Percentiles rank a stretch among this genome's conserved stretches.
Evolutionary conservation across 2,329 filamentous ascomycete genomes (phyloP).

Genomic region (Calonectria fujianensis): DNA sequence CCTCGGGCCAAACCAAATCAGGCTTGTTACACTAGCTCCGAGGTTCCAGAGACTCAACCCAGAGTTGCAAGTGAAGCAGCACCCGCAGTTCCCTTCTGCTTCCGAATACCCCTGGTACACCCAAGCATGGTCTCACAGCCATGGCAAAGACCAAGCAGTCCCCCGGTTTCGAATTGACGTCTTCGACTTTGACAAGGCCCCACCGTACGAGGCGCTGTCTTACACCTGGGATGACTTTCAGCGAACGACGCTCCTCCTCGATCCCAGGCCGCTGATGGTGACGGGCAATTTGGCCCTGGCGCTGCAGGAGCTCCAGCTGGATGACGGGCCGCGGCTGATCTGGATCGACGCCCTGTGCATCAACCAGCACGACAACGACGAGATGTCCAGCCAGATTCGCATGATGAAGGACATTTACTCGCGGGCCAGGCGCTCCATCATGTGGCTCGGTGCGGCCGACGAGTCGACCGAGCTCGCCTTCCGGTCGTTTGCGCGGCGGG

Average conservation of each 20-base stretch:
- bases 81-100: not conserved
- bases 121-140: not conserved
- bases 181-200: constrained; percentile 26
- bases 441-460: constrained; percentile 29
- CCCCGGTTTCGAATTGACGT: constrained; percentile 29
- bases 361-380: constrained; percentile 28
- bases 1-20: constrained; percentile 14
- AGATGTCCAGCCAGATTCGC: constrained; percentile 28
- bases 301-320: constrained; percentile 20
- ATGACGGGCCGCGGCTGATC: constrained; percentile 22
- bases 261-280: constrained; percentile 24
- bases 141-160: not conserved
- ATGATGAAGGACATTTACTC: constrained; percentile 35
- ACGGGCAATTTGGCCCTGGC: constrained; percentile 25
- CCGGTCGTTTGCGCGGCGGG: constrained; percentile 20
- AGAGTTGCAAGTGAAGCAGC: not conserved
- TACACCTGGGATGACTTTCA: constrained; percentile 33
- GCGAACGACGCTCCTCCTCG: constrained; percentile 15
- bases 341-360: constrained; percentile 30
- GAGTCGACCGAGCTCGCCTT: constrained; percentile 20
- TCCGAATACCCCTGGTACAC: constrained; percentile 21
- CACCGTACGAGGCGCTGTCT: constrained; percentile 24
- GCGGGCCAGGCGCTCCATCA: constrained; percentile 21
- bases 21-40: constrained; percentile 27
- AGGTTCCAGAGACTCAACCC: constrained; percentile 13